A percentile compares a stretch with the other conserved stretches of the same genome.
Evolutionary conservation across 306 rosid genomes (phyloP).

Genomic region (Canavalia gladiata): DNA sequence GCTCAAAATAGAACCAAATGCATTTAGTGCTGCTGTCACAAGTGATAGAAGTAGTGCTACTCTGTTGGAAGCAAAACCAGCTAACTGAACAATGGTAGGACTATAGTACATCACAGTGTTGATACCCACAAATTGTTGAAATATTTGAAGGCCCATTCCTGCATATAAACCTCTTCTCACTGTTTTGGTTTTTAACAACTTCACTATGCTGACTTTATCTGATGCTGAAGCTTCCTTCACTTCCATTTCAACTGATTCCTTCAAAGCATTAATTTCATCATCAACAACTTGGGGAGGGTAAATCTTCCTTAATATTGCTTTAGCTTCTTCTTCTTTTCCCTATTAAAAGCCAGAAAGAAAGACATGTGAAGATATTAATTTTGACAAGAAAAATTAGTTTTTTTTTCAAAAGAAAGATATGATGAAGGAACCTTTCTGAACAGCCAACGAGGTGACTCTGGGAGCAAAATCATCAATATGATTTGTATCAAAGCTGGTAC

Average conservation of each 20-base stretch:
- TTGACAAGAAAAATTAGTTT: neutral
- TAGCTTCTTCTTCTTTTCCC: slow-evolving; percentile 67
- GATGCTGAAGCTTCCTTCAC: slow-evolving; percentile 31
- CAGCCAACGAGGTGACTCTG: slow-evolving; percentile 81
- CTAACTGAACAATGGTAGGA: slow-evolving; percentile 68
- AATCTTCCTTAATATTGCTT: slow-evolving; percentile 54
- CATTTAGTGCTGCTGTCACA: slow-evolving; percentile 64
- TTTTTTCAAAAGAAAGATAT: neutral
- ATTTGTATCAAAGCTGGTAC: slow-evolving; percentile 66
- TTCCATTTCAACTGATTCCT: slow-evolving; percentile 68
- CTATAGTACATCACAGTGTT: slow-evolving; percentile 76
- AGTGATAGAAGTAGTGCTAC: slow-evolving; percentile 69
- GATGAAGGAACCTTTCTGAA: slow-evolving; percentile 61
- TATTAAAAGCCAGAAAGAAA: slow-evolving; percentile 13
- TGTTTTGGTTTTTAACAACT: slow-evolving; percentile 58
- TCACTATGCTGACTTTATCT: slow-evolving; percentile 51
- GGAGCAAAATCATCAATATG: slow-evolving; percentile 59
- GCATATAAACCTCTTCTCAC: slow-evolving; percentile 67
- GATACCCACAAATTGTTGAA: slow-evolving; percentile 77
- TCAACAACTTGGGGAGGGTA: slow-evolving; percentile 64
- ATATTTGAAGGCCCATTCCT: slow-evolving; percentile 73
- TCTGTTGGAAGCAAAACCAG: slow-evolving; percentile 68
- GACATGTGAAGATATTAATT: neutral
- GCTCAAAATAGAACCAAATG: slow-evolving; percentile 65
- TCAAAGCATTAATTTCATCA: slow-evolving; percentile 56